Conservation (phyloP, 2,329 filamentous ascomycete genomes). For the Fusarium napiforme region DNA sequence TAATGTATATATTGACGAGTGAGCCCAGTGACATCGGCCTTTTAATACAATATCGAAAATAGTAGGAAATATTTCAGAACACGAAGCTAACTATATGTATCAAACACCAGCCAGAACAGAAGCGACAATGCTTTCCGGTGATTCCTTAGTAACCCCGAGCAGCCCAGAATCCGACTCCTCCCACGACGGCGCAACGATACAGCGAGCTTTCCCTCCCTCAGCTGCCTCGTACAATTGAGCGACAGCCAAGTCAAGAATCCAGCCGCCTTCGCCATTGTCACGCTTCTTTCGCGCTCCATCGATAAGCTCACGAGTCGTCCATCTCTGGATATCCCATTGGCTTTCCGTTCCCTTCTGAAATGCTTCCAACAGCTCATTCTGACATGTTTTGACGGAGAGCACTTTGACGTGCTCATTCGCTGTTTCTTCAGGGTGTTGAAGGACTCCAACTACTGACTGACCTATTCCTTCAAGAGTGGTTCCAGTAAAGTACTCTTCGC, state of each 20-base stretch:
- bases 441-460: conserved; percentile 26
- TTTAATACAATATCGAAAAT: not conserved
- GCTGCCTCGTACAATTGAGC: conserved; percentile 16
- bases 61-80: not conserved
- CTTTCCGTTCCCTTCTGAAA: conserved; percentile 1
- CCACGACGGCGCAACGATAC: conserved; percentile 15
- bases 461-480: conserved; percentile 28
- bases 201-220: conserved; percentile 1
- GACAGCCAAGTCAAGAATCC: conserved; percentile 27
- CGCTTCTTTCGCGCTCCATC: conserved; percentile 16
- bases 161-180: conserved; percentile 23
- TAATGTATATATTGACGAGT: no score
- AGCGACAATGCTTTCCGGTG: not conserved
- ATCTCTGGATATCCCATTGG: conserved; percentile 6
- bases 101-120: not conserved
- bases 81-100: not conserved
- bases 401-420: conserved; percentile 20
- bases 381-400: conserved; percentile 28
- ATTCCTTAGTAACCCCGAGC: conserved; percentile 1
- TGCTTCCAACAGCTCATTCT: conserved; percentile 20
- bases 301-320: conserved; percentile 12
- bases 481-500: conserved; percentile 20
- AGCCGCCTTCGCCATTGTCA: conserved; percentile 3
- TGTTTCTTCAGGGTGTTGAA: conserved; percentile 19
- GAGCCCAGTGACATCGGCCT: not conserved